These are phyloP conservation scores for Calonectria montana DNA, from an alignment of 2,329 filamentous ascomycete genomes.

Conservation along the genomic window DNA sequence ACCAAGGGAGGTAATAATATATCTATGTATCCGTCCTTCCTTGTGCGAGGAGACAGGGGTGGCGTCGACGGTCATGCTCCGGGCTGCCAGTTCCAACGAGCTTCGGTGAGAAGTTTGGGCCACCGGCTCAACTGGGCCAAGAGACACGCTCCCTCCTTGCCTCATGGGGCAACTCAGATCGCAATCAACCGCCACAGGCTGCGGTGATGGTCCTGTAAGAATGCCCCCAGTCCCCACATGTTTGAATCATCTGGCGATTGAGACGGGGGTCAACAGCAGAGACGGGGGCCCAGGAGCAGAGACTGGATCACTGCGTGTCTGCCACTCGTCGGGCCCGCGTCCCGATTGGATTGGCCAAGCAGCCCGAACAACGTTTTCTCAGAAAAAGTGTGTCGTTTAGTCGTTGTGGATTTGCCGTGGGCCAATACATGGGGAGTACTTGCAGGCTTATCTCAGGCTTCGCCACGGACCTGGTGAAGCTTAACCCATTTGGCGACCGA, in stretches of 20 bases:
- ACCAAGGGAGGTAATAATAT: neutral
- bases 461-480: neutral
- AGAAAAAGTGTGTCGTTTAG: slow-evolving; percentile 1
- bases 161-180: slow-evolving; percentile 3
- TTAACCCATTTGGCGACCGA: slow-evolving; percentile 16
- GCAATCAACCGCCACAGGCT: neutral
- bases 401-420: neutral
- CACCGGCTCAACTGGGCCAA: slow-evolving; percentile 28
- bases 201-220: neutral
- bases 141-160: neutral
- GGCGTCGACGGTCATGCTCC: neutral
- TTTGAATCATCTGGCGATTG: neutral
- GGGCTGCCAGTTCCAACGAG: slow-evolving; percentile 10
- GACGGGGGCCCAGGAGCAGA: neutral
- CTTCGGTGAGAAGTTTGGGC: slow-evolving; percentile 39
- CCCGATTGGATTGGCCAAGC: neutral
- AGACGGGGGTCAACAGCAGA: neutral
- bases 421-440: slow-evolving; percentile 1
- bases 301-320: neutral
- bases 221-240: neutral
- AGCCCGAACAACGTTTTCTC: neutral
- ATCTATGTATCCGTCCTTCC: neutral
- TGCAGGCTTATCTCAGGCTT: slow-evolving; percentile 18
- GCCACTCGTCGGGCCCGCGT: neutral
- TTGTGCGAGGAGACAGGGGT: neutral